Conservation (phyloP, 78 protist genomes). For the slime mould (Dictyostelium discoideum) region DNA sequence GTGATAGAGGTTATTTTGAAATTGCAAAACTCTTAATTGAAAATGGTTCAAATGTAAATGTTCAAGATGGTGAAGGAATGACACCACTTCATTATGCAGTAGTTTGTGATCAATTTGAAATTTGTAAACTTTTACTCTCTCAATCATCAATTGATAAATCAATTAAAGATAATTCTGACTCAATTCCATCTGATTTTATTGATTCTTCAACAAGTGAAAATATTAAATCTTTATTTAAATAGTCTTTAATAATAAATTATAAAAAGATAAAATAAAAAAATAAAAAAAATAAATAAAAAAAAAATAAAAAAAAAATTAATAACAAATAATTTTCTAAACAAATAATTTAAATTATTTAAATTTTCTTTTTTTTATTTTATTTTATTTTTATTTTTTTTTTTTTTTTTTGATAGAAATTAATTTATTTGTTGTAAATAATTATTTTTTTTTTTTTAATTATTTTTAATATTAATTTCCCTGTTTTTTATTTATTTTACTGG, state of each 20-base stretch:
- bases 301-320: too few species aligned
- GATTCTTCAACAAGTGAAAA: neutral
- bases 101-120: constrained; percentile 15
- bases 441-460: too few species aligned
- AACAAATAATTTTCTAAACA: too few species aligned
- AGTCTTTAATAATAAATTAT: neutral
- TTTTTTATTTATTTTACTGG: too few species aligned
- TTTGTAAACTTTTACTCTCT: neutral
- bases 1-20: constrained; percentile 54
- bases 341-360: too few species aligned
- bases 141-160: neutral
- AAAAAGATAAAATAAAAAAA: neutral
- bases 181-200: neutral
- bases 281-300: too few species aligned
- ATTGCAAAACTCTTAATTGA: constrained; percentile 2
- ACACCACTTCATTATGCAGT: constrained; percentile 61
- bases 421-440: too few species aligned
- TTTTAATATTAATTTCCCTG: too few species aligned
- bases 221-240: neutral
- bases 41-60: constrained; percentile 18
- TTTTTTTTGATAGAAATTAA: too few species aligned
- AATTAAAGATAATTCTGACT: neutral
- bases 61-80: constrained; percentile 58
- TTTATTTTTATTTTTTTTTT: too few species aligned
- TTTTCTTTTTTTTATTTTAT: too few species aligned